Base-by-base conservation (phyloP, 106 monocot genomes). In the Chionographis japonica region DNA sequence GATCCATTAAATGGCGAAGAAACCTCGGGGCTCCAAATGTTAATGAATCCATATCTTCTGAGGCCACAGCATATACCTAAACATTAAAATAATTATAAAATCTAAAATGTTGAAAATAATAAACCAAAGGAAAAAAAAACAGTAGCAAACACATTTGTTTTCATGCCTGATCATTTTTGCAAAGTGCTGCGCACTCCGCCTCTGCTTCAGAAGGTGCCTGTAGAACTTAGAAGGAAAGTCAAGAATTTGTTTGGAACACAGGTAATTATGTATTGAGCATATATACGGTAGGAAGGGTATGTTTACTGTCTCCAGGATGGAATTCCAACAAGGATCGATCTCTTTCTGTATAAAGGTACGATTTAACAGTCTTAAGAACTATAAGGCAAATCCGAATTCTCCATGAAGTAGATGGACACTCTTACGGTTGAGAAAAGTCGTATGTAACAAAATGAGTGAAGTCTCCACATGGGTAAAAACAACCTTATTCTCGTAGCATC, bases 131-230 rank as follows among this genome's bases (percentile, higher is more conserved):
- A 60, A 49, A 60, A 66, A 62, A 37, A 53, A 41, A 40, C 2
- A 52, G 67, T 10, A 6, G 46, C 8, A 46, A 46, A 46, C 46
- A 46, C 9, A 46, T 46, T 41, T 70, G 12, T 17, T 56, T 41
- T 71, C 65, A 56, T 81, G 66, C 94, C 90, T 90, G 90, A 38
- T 77, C 82, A 77, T 69, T 76, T 75, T 83, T 87, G 76, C 90
- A 94, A 74, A 94, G 87, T 65, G 80, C 81, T 60, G 90, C 90
- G 78, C 90, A 94, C 46, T 94, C 81, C 9, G 94, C 94, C 76
- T 94, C 94, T 68, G 94, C 94, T 90, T 94, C 94, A 68, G 79
- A 78, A 71, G 94, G 94, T 52, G 94, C 90, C 94, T 94, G 43
- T 54, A 65, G 27, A 65, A 56, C 37, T 38, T 13, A 62, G 18